Percentiles rank a stretch among this genome's conserved stretches.
phyloP scores from a whole-genome alignment of 805 yeast genomes.

The Sugiyamaella americana region DNA sequence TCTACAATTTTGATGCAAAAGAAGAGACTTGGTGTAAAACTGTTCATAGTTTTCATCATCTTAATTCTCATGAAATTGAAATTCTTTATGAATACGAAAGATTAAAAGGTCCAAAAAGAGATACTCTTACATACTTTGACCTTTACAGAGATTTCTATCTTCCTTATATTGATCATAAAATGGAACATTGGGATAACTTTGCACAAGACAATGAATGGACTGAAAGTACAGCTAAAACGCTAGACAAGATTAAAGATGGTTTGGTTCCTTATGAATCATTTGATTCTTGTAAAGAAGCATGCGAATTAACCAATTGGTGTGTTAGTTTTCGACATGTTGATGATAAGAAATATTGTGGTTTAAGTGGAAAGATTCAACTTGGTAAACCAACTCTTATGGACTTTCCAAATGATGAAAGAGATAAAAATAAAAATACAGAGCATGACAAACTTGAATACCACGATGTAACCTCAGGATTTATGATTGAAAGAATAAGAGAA shows the following conservation, averaged over 20 bases:
- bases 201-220: constrained; percentile 2
- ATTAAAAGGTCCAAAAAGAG: constrained; percentile 16
- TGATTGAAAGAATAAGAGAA: constrained; percentile 27
- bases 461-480: constrained; percentile 24
- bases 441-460: too few relatives aligned
- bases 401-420: too few relatives aligned
- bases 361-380: constrained; percentile 4
- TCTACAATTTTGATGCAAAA: constrained; percentile 14
- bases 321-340: constrained; percentile 10
- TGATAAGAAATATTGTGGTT: constrained; percentile 5
- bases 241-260: neutral
- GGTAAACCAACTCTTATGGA: constrained; percentile 8
- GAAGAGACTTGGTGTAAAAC: constrained; percentile 28
- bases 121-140: constrained; percentile 16
- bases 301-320: constrained; percentile 10
- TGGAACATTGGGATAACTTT: constrained; percentile 19
- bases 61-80: constrained; percentile 24
- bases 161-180: constrained; percentile 16
- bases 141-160: constrained; percentile 19
- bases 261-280: constrained; percentile 15
- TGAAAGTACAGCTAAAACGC: constrained; percentile 4
- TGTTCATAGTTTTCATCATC: constrained; percentile 29
- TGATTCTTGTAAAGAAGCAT: constrained; percentile 14
- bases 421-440: constrained; percentile 1
- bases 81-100: constrained; percentile 31